Conservation (phyloP, 106 monocot genomes). For the Phalaenopsis aphrodite region DNA sequence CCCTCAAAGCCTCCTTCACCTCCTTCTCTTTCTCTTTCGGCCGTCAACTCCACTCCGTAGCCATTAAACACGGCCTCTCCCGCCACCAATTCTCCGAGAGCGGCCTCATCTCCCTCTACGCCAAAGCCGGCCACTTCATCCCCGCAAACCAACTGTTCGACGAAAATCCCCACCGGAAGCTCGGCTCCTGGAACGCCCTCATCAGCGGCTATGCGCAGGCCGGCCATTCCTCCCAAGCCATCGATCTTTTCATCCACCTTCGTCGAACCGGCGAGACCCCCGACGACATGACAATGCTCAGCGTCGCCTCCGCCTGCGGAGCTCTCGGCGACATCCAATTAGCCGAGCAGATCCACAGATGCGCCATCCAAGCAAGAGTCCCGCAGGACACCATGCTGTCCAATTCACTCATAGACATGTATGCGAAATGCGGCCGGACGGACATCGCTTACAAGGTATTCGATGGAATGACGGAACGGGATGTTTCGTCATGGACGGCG, state of each 20-base stretch:
- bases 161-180: conserved; percentile 29
- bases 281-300: conserved; percentile 62
- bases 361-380: conserved; percentile 24
- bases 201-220: conserved; percentile 43
- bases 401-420: conserved; percentile 66
- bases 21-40: conserved; percentile 14
- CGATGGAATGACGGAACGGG: conserved; percentile 15
- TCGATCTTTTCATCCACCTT: conserved; percentile 34
- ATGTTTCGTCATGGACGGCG: conserved; percentile 72
- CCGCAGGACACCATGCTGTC: conserved; percentile 19
- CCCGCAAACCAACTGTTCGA: conserved; percentile 56
- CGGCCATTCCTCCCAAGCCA: conserved; percentile 26
- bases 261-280: conserved; percentile 19
- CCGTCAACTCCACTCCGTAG: conserved; percentile 42
- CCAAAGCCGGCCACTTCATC: conserved; percentile 37
- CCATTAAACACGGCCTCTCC: conserved; percentile 34
- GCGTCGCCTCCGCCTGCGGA: conserved; percentile 56
- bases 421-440: conserved; percentile 63
- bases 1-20: conserved; percentile 47
- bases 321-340: conserved; percentile 35
- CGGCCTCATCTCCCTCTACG: conserved; percentile 48
- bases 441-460: conserved; percentile 52
- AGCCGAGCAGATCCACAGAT: conserved; percentile 48
- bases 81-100: conserved; percentile 41
- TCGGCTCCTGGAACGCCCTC: conserved; percentile 71